Conservation (phyloP, 23 red algal genomes). For the Gracilaria domingensis region DNA sequence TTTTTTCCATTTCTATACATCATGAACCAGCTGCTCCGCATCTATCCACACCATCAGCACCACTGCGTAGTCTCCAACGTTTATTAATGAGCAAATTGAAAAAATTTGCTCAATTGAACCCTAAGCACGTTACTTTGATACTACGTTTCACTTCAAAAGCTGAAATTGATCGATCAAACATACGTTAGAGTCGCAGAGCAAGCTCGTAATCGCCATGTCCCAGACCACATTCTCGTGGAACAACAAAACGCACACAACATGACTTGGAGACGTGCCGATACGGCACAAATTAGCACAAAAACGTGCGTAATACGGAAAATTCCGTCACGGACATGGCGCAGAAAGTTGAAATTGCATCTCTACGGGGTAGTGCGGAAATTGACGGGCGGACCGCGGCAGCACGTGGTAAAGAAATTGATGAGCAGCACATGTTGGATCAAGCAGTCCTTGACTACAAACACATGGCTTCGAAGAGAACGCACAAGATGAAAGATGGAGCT, state of each 20-base stretch:
- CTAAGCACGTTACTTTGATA: no score
- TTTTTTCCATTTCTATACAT: no score
- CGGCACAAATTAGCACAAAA: slow-evolving; percentile 14
- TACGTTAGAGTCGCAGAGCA: slow-evolving; percentile 7
- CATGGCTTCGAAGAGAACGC: no score
- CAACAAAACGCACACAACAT: no score
- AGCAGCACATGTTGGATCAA: slow-evolving; percentile 32
- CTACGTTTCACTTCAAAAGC: slow-evolving; percentile 6
- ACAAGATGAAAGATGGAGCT: neutral
- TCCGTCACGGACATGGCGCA: neutral
- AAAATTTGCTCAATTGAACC: no score
- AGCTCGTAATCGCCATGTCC: slow-evolving; percentile 14
- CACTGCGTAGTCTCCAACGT: no score
- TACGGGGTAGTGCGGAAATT: neutral
- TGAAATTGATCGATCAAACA: slow-evolving; percentile 12
- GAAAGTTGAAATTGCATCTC: neutral
- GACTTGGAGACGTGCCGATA: slow-evolving; percentile 8
- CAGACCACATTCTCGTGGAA: neutral
- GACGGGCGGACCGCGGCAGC: neutral
- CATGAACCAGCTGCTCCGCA: no score
- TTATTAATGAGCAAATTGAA: no score
- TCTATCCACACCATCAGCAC: no score
- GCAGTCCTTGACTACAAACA: slow-evolving; percentile 41
- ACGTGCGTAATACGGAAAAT: slow-evolving; percentile 23
- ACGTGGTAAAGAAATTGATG: slow-evolving; percentile 18